Percentiles rank a stretch among this genome's conserved stretches.
These are phyloP conservation scores for Pseudogymnoascus sp. DNA, from an alignment of 2,329 filamentous ascomycete species.

Conservation along the genomic window DNA sequence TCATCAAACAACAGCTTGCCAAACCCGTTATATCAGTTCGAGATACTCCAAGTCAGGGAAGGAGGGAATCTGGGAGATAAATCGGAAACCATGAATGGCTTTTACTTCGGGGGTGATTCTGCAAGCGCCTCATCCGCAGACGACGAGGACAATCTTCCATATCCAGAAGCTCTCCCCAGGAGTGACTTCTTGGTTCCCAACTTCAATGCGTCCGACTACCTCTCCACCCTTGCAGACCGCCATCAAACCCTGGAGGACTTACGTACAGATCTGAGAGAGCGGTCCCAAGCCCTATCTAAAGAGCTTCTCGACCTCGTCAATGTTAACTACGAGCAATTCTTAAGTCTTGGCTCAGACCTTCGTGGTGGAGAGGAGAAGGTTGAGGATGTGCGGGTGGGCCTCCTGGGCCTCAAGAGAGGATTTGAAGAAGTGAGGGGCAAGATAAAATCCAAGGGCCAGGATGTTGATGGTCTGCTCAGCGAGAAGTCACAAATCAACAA, in stretches of 20 bases:
- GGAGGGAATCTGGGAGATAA: neutral
- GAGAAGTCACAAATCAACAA: slow-evolving; percentile 58
- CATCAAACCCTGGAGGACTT: slow-evolving; percentile 96
- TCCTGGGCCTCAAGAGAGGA: slow-evolving; percentile 78
- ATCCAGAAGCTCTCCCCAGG: slow-evolving; percentile 76
- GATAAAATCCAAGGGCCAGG: slow-evolving; percentile 54
- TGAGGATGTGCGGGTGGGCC: slow-evolving; percentile 78
- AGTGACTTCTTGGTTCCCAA: slow-evolving; percentile 68
- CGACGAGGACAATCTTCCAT: slow-evolving; percentile 70
- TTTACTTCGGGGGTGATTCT: slow-evolving; percentile 33
- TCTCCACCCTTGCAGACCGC: slow-evolving; percentile 73
- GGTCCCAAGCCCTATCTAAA: slow-evolving; percentile 69
- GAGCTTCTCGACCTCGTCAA: slow-evolving; percentile 95
- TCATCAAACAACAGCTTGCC: neutral
- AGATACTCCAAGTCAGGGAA: neutral
- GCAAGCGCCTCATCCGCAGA: slow-evolving; percentile 31
- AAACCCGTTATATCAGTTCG: slow-evolving; percentile 1
- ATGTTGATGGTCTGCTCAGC: slow-evolving; percentile 54
- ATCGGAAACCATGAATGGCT: slow-evolving; percentile 36
- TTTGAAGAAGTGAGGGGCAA: slow-evolving; percentile 63
- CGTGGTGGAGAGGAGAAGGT: slow-evolving; percentile 85
- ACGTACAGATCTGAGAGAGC: slow-evolving; percentile 72
- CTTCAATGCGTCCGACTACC: slow-evolving; percentile 75
- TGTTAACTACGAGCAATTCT: slow-evolving; percentile 84
- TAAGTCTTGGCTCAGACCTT: slow-evolving; percentile 72